Conservation (phyloP, 139 green algal genomes). For the Pycnococcus provasolii region DNA sequence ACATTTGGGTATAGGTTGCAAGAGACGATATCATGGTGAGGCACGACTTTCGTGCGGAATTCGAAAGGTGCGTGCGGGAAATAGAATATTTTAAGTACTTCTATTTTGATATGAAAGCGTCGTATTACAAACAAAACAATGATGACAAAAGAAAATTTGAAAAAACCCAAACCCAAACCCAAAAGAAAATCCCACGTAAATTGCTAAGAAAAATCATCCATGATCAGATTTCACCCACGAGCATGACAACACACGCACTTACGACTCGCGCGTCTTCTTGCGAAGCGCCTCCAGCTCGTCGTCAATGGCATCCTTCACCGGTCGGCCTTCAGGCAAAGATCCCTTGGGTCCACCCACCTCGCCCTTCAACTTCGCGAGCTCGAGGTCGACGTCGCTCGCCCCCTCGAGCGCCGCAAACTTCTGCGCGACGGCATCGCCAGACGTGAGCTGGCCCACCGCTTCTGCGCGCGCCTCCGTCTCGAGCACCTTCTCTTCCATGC, state of each 20-base stretch:
- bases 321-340: slow-evolving; percentile 43
- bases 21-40: too few species aligned
- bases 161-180: too few species aligned
- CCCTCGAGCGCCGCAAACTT: slow-evolving; percentile 73
- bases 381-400: slow-evolving; percentile 72
- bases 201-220: too few species aligned
- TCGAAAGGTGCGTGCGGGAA: too few species aligned
- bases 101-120: too few species aligned
- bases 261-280: slow-evolving; percentile 28
- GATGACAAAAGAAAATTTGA: too few species aligned
- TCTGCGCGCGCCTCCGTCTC: slow-evolving; percentile 83
- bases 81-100: too few species aligned
- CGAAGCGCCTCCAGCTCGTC: slow-evolving; percentile 39
- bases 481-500: slow-evolving; percentile 99
- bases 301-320: slow-evolving; percentile 33
- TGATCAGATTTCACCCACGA: too few species aligned
- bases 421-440: slow-evolving; percentile 55
- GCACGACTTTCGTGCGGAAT: too few species aligned
- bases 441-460: slow-evolving; percentile 51
- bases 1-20: too few species aligned
- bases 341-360: slow-evolving; percentile 14
- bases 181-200: too few species aligned
- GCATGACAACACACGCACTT: background rate
- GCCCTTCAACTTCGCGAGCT: slow-evolving; percentile 60
- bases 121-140: too few species aligned